Percentiles rank a stretch among this genome's conserved stretches.
These are phyloP conservation scores for Tulasnella calospora DNA, from an alignment of 768 basidiomycete species.

Conservation along the genomic window DNA sequence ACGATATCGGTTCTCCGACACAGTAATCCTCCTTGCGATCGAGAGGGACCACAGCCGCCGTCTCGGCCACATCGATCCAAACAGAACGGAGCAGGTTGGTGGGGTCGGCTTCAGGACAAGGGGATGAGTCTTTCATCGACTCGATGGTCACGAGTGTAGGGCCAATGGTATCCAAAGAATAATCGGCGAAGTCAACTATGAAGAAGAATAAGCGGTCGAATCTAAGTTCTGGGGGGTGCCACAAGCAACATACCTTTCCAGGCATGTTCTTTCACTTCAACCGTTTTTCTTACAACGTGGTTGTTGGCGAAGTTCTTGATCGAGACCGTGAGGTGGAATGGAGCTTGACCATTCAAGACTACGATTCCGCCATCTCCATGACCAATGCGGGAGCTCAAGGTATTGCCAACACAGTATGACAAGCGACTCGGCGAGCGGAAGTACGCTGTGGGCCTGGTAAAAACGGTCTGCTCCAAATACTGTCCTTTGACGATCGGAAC, in stretches of 20 bases:
- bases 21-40: constrained; percentile 77
- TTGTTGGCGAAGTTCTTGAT: constrained; percentile 72
- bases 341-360: constrained; percentile 74
- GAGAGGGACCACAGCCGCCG: constrained; percentile 84
- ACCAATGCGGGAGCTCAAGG: constrained; percentile 52
- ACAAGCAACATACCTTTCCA: constrained; percentile 52
- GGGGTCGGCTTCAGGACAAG: constrained; percentile 68
- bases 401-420: constrained; percentile 71
- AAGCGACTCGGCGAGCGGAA: constrained; percentile 65
- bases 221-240: background rate
- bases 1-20: constrained; percentile 83
- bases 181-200: constrained; percentile 52
- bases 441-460: constrained; percentile 69
- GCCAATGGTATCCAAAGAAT: constrained; percentile 72
- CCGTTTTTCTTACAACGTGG: constrained; percentile 52
- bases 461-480: constrained; percentile 85
- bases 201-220: background rate
- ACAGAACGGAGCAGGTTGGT: constrained; percentile 58
- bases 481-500: constrained; percentile 44
- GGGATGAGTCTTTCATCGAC: constrained; percentile 70
- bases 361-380: constrained; percentile 56
- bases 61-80: constrained; percentile 94
- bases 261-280: constrained; percentile 45
- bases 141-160: constrained; percentile 76
- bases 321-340: constrained; percentile 72